phyloP scores from a whole-genome alignment of 441 rosid species.

The Viola pubescens region DNA sequence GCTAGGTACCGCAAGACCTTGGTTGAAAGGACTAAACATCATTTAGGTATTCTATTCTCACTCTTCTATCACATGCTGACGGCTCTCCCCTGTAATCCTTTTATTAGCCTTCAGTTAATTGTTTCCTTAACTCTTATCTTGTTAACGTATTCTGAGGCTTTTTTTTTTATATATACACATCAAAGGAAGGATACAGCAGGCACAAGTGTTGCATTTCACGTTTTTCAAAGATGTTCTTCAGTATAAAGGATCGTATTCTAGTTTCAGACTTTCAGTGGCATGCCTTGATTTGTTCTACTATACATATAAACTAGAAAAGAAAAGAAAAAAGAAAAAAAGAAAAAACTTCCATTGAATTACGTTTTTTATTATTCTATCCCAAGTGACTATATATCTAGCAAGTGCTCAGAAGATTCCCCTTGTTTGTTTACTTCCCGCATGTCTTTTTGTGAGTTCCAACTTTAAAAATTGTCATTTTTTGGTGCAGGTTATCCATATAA shows the following conservation, averaged over 20 bases:
- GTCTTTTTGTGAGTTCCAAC: background rate
- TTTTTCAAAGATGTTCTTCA: no score
- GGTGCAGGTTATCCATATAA: conserved; percentile 81
- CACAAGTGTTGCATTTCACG: no score
- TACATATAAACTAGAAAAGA: no score
- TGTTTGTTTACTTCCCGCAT: background rate
- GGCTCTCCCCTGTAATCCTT: background rate
- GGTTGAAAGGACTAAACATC: conserved; percentile 65
- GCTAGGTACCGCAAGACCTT: conserved; percentile 76
- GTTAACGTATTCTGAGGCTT: no score
- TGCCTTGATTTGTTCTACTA: no score
- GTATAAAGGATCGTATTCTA: no score
- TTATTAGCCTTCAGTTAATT: background rate
- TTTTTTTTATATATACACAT: no score
- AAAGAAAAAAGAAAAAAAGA: no score
- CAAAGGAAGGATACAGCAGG: no score
- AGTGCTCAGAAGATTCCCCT: background rate
- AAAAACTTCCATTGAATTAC: background rate
- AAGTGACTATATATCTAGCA: background rate
- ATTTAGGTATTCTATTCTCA: conserved; percentile 46
- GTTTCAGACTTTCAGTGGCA: no score
- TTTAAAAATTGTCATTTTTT: background rate
- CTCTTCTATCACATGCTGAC: background rate
- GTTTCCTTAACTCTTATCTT: background rate
- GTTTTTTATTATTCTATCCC: background rate